Conservation (phyloP, 768 basidiomycete species). For the Austroboletus eburneus region DNA sequence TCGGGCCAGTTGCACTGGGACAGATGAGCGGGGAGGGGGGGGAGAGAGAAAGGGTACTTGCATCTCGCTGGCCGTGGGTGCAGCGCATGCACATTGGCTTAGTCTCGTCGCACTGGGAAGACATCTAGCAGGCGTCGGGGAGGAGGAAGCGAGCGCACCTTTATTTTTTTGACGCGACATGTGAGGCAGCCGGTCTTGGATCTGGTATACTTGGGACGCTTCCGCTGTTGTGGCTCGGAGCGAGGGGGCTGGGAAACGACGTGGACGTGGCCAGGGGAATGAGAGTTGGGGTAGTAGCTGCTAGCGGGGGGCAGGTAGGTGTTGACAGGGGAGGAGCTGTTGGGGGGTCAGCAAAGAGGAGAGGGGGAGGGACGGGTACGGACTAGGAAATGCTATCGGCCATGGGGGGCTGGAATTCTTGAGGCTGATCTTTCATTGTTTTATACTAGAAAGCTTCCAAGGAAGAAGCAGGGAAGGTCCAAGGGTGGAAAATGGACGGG, state of each 20-base stretch:
- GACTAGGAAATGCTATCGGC: slow-evolving; percentile 54
- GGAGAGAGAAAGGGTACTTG: slow-evolving; percentile 30
- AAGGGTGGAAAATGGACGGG: slow-evolving; percentile 38
- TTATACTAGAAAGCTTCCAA: slow-evolving; percentile 41
- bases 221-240: slow-evolving; percentile 54
- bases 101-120: slow-evolving; percentile 77
- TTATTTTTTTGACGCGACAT: slow-evolving; percentile 93
- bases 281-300: slow-evolving; percentile 36
- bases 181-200: slow-evolving; percentile 94
- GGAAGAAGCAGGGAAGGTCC: slow-evolving; percentile 30
- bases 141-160: slow-evolving; percentile 45
- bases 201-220: slow-evolving; percentile 89
- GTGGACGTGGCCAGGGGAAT: slow-evolving; percentile 39
- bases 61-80: slow-evolving; percentile 80
- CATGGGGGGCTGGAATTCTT: slow-evolving; percentile 40
- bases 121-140: slow-evolving; percentile 1
- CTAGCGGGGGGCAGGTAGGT: slow-evolving; percentile 42
- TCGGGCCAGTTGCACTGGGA: slow-evolving; percentile 82
- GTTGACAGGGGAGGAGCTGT: slow-evolving; percentile 32
- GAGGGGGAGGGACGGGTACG: slow-evolving; percentile 25
- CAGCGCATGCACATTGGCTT: slow-evolving; percentile 88
- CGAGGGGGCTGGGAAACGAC: slow-evolving; percentile 46
- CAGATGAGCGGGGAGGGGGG: slow-evolving; percentile 8
- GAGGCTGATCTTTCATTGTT: slow-evolving; percentile 41
- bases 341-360: no score